Evolutionary conservation across 805 yeast genomes (phyloP), one percentile per base, ranked within the genome.

Genomic region (Pichia paraexigua): DNA sequence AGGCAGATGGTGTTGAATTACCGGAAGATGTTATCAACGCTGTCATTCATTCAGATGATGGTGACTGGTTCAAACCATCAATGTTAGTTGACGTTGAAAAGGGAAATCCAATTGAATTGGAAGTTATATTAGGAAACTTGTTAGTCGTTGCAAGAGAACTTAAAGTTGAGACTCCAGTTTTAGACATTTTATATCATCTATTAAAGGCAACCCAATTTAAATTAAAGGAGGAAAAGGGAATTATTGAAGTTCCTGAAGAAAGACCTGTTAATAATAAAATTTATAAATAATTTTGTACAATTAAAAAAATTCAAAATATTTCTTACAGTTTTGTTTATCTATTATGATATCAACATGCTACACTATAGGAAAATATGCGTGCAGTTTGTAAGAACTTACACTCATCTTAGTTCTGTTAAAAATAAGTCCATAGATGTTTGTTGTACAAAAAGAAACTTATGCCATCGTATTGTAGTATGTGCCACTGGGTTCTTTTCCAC

Each of bases 1-100:
- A 76, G 48, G 79, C 87, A 11, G 91, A 83, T 53, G 87, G 87
- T 0, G 74, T 77, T 39, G 71, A 70, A 4, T 60, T 86, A 32
- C 79, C 80, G 1, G 73, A 65, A 24, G 76, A 68, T n/a, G 64
- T 74, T 21, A 78, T 78, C 53, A 71, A 77, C 27, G 54, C 60
- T 45, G 77, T 80, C 71, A 63, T 80, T 39, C 81, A 79, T 56
- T 72, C 79, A 21, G 86, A 83, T 60, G 85, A 75, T 52, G 80
- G 79, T 12, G 71, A 69, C 37, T 78, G 75, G 67, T 85, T 78
- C 63, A 73, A 75, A 48, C 92, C 92, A 2, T 83, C 90, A 5
- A 85, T 85, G 92, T 68, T 77, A 54, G 85, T 83, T 12, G 94
- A 85, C 61, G 74, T 75, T 21, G 69, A 77, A 47, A 82, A 83